These are phyloP conservation scores for Gastrodia elata DNA, from an alignment of 106 monocot genomes.

Conservation along the genomic window DNA sequence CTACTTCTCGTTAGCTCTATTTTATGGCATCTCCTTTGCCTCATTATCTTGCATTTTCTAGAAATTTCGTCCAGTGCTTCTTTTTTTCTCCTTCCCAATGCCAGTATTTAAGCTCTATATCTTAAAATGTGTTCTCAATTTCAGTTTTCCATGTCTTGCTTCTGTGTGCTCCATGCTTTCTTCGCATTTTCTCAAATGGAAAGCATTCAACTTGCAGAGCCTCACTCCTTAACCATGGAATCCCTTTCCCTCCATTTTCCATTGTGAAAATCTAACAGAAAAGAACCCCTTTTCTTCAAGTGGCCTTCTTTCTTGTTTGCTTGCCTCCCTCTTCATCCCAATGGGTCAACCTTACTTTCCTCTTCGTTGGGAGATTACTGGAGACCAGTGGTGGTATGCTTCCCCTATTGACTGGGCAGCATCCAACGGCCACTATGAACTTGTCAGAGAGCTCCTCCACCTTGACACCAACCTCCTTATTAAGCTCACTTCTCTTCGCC, in stretches of 20 bases:
- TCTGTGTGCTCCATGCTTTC: not conserved
- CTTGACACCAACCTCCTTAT: conserved; percentile 78
- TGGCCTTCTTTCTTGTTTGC: not conserved
- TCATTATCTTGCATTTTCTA: not conserved
- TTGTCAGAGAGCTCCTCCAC: conserved; percentile 75
- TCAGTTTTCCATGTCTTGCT: not conserved
- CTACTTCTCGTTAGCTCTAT: not conserved
- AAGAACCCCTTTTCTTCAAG: not conserved
- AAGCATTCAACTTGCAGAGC: not conserved
- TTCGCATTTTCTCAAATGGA: not conserved
- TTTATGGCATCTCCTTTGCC: not conserved
- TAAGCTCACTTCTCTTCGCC: conserved; percentile 86
- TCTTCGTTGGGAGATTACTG: conserved; percentile 85
- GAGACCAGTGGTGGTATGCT: conserved; percentile 92
- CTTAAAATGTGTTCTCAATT: not conserved
- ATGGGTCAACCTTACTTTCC: conserved; percentile 55
- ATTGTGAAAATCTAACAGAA: not conserved
- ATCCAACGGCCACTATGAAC: conserved; percentile 72
- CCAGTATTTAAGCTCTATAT: not conserved
- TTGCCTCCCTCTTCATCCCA: not conserved
- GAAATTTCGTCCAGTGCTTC: not conserved
- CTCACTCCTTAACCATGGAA: not conserved
- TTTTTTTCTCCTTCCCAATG: not conserved
- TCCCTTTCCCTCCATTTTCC: not conserved
- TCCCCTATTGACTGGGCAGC: conserved; percentile 80